These are phyloP conservation scores for Penicillium parvum DNA, from an alignment of 495 filamentous ascomycete species.

Conservation along the genomic window DNA sequence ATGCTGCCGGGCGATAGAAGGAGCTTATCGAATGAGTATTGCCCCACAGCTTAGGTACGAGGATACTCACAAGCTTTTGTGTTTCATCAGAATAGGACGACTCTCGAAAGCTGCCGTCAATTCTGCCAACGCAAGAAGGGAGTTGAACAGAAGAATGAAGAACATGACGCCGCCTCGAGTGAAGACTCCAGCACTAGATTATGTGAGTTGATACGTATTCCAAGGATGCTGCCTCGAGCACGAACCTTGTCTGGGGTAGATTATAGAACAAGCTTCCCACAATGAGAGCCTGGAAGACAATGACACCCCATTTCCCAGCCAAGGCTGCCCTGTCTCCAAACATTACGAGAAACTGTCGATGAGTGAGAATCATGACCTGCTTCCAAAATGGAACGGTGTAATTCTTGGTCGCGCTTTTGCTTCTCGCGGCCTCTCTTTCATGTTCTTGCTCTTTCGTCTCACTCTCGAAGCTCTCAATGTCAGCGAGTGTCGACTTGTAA, in stretches of 20 bases:
- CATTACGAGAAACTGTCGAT: constrained; percentile 64
- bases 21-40: constrained; percentile 35
- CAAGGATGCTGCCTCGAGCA: background rate
- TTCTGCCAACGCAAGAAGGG: constrained; percentile 72
- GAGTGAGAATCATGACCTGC: constrained; percentile 64
- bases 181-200: constrained; percentile 40
- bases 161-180: constrained; percentile 58
- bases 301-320: constrained; percentile 50
- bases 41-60: background rate
- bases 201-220: background rate
- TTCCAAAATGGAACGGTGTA: constrained; percentile 61
- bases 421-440: constrained; percentile 43
- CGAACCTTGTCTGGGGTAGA: constrained; percentile 52
- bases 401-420: constrained; percentile 52
- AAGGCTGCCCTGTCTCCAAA: constrained; percentile 54
- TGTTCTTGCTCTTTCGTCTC: constrained; percentile 43
- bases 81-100: constrained; percentile 73
- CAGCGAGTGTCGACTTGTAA: constrained; percentile 28
- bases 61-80: constrained; percentile 60
- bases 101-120: constrained; percentile 65
- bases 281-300: constrained; percentile 70
- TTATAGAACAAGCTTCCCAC: constrained; percentile 75
- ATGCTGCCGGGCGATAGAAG: constrained; percentile 79
- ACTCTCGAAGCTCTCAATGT: constrained; percentile 49
- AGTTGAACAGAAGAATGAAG: constrained; percentile 76